Evolutionary conservation across 1,284 basidiomycete genomes (phyloP), one percentile per base, ranked within the genome.

Genomic region (Xanthoconium separans): DNA sequence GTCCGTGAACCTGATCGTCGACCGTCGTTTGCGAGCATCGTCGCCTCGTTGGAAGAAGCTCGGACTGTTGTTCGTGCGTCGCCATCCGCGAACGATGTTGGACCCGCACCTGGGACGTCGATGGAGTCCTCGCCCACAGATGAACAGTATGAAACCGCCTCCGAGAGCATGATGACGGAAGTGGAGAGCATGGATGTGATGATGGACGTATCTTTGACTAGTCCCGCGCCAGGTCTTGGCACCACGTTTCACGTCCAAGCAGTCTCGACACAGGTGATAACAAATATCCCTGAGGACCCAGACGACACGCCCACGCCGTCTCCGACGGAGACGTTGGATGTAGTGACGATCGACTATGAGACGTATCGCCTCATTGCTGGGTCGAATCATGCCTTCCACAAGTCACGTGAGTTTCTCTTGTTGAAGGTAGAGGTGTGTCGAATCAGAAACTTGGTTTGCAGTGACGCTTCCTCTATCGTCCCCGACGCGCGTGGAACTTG

Each of bases 381-480:
- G 48, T 71, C 82, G 44, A 77, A 75, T 48, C 89, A 92, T 59
- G 76, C 79, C 24, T 91, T 85, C 69, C 85, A 91, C 66, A 78
- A 79, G 20, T 83, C 84, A 31, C 58, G 88, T 90, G 56, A 58
- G 87, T 74, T 7, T 33, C 47, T 33, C 22, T 41, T 37, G 10
- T 18, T 18, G 18, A 30, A n/a, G 30, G 22, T 10, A 5, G 22
- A 20, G 29, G 6, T 33, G 47, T 54, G 33, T 51, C 44, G 13
- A 42, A 50, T 24, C n/a, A 20, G 36, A 11, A 10, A 55, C 10
- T 55, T 31, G 27, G 30, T 44, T 37, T 44, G 3, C 54, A 90
- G 88, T 91, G 57, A 84, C 77, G 0, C 70, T 89, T 8, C 84
- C 89, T 1, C 69, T 91, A 2, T 92, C 88, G 89, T 75, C 76